Conservation (phyloP, 495 filamentous ascomycete genomes). For the Penicillium soppii region DNA sequence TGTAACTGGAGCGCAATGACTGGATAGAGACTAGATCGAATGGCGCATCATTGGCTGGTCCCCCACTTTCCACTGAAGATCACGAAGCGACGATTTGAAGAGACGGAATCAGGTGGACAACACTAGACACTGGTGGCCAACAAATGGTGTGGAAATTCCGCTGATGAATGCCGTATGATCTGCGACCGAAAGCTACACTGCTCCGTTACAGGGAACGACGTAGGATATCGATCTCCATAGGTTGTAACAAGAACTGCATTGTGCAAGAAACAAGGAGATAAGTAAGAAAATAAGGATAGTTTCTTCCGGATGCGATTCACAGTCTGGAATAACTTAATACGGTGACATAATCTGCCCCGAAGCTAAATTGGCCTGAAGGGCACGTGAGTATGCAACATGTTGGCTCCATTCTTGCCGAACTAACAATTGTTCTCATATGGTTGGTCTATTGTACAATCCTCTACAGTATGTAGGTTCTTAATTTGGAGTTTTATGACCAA, state of each 20-base stretch:
- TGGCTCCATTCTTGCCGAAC: too few relatives aligned
- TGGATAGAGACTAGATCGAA: constrained; percentile 23
- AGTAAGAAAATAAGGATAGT: neutral
- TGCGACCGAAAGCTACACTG: constrained; percentile 14
- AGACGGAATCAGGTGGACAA: constrained; percentile 2
- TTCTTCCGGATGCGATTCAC: constrained; percentile 6
- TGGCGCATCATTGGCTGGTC: constrained; percentile 31
- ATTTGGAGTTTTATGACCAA: neutral
- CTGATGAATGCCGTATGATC: constrained; percentile 7
- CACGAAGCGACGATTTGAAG: neutral
- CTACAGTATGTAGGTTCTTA: too few relatives aligned
- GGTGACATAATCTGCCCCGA: neutral
- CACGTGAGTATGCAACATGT: constrained; percentile 1
- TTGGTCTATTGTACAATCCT: too few relatives aligned
- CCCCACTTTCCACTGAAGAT: constrained; percentile 14
- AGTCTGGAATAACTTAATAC: constrained; percentile 5
- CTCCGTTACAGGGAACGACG: constrained; percentile 5
- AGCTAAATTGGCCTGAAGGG: neutral
- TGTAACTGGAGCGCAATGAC: constrained; percentile 17
- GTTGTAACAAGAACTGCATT: neutral
- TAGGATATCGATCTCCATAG: neutral
- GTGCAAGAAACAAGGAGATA: neutral
- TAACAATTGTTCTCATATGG: too few relatives aligned
- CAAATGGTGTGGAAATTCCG: neutral
- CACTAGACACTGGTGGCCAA: constrained; percentile 5